Evolutionary conservation across 2,329 filamentous ascomycete species (phyloP), one percentile per base, ranked within the genome.

Genomic region (Cercospora sp.): DNA sequence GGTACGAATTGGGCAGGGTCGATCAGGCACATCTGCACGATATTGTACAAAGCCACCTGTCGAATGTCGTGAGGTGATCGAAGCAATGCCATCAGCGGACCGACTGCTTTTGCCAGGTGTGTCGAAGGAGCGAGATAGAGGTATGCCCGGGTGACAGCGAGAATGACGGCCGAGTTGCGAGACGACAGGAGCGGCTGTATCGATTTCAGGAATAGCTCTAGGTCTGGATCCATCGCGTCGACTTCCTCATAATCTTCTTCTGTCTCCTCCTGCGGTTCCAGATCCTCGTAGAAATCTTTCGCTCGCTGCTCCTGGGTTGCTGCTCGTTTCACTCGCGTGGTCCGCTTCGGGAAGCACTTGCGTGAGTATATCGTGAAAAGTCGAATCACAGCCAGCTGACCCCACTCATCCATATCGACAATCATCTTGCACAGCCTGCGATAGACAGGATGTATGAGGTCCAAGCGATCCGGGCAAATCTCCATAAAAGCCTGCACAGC

Each of bases 321-420:
- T 77, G 66, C 81, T 72, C 83, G 88, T 51, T 83, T 87, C 2
- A 86, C 81, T 72, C 84, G 88, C 71, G 83, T 83, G 8, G 84
- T 90, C 77, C 86, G 86, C 65, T 86, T 85, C 0, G 95, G 94
- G 74, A 99, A 99, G 79, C 93, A 97, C 77, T 87, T 91, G 64
- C 95, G 88, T 1, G 92, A 89, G 79, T 99, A 99, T 23, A 89
- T 83, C 1, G 91, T 90, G 87, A 98, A 90, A 71, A 99, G 83
- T 45, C 89, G 87, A 73, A 99, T 77, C 2, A 91, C 91, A 2
- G 93, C 91, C 64, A 98, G 80, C 80, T 99, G 95, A 51, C 93
- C 91, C 95, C 95, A 99, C 81, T 99, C 95, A 76, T 99, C 95
- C 95, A 99, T 99, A 77, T 99, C 95, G 26, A 97, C 93, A 63